Base-by-base conservation (phyloP, 2,329 filamentous ascomycete species). In the Colletotrichum eleusines region DNA sequence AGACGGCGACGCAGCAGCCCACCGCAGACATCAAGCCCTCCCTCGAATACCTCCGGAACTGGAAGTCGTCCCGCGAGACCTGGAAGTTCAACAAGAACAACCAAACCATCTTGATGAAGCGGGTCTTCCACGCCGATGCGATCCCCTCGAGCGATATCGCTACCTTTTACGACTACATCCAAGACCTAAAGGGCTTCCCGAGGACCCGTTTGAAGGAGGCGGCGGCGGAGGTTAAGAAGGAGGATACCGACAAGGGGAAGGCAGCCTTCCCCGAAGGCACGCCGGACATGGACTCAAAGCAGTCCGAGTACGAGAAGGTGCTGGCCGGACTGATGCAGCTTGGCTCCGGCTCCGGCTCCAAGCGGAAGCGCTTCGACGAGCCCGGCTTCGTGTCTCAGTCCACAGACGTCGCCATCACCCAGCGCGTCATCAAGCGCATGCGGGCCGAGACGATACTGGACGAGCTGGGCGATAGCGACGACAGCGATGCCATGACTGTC, bases 41-140 rank as follows among this genome's bases (percentile, higher is more conserved):
- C 69, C 85, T 97, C 20, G 86, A 89, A 63, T 98, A 98, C 79
- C 87, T 98, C 54, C 86, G 86, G 57, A 89, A 91, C 78, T 97
- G 94, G 86, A 86, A 93, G 81, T 87, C 87, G 66, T 87, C 90
- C 72, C 90, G 90, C 69, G 84, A 87, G 12, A 85, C 85, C 75
- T 98, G 95, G 95, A 98, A 97, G 81, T 98, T 98, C 85, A 97
- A 97, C 84, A 98, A 98, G 83, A 95, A 94, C 75, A 90, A 94
- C 78, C 95, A 98, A 81, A 93, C 91, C 64, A 89, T 93, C 75
- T 85, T 98, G 16, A 88, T 98, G 78, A 95, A 96, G 80, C 90
- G 97, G 83, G 83, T 92, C 55, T 93, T 97, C 78, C 90, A 93
- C 74, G 82, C 90, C 74, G 88, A 90, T 75, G 87, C 88, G 72